Conservation (phyloP, 352 stramenopile genomes). For the Paralagenidium karlingii region DNA sequence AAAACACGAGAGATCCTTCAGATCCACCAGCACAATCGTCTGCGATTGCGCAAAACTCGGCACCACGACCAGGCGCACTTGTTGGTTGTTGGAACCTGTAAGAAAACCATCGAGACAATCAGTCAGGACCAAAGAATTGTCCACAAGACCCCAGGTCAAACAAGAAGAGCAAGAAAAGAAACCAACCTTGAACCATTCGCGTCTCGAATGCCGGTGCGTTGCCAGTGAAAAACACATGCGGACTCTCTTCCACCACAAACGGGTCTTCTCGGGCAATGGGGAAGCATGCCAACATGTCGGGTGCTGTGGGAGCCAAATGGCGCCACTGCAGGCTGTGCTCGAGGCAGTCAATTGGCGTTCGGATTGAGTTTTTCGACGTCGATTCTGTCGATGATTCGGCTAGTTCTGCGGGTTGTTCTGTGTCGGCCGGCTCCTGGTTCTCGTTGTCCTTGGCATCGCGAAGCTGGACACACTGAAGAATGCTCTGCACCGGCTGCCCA, state of each 20-base stretch:
- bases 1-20: slow-evolving; percentile 67
- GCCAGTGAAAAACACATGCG: slow-evolving; percentile 89
- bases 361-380: slow-evolving; percentile 5
- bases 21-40: slow-evolving; percentile 86
- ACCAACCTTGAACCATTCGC: slow-evolving; percentile 39
- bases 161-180: not conserved
- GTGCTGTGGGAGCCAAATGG: slow-evolving; percentile 88
- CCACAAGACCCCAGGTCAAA: not conserved
- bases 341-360: slow-evolving; percentile 30
- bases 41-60: slow-evolving; percentile 83
- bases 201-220: slow-evolving; percentile 82
- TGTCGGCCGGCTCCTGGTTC: slow-evolving; percentile 22
- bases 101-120: not conserved
- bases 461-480: slow-evolving; percentile 45
- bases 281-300: slow-evolving; percentile 85
- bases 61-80: slow-evolving; percentile 79
- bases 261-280: slow-evolving; percentile 85
- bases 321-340: slow-evolving; percentile 79
- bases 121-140: not conserved
- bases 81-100: slow-evolving; percentile 22
- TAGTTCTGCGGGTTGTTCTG: not conserved
- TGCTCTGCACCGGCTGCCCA: slow-evolving; percentile 79
- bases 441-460: slow-evolving; percentile 16
- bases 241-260: slow-evolving; percentile 82
- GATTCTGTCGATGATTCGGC: not conserved